These are phyloP conservation scores for Xylaria sp. DNA, from an alignment of 2,329 filamentous ascomycete species.

Conservation along the genomic window DNA sequence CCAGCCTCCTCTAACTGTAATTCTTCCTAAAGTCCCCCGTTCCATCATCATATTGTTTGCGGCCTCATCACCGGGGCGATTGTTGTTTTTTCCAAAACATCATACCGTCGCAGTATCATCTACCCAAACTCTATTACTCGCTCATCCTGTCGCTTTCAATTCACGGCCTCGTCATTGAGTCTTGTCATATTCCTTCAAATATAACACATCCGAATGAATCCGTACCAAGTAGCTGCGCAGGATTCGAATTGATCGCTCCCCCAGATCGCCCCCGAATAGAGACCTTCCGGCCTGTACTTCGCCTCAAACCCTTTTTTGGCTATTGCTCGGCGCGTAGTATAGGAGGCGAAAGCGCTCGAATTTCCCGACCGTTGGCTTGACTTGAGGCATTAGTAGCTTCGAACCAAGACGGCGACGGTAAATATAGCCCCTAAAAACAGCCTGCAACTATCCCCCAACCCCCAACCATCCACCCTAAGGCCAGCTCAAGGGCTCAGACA, in stretches of 20 bases:
- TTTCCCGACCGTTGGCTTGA: slow-evolving; percentile 1
- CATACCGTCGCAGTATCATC: slow-evolving; percentile 14
- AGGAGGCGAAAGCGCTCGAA: not conserved
- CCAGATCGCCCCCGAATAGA: slow-evolving; percentile 22
- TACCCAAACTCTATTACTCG: slow-evolving; percentile 2
- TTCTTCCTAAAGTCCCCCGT: slow-evolving; percentile 36
- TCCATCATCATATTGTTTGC: slow-evolving; percentile 28
- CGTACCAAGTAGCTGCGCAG: slow-evolving; percentile 21
- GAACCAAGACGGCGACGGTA: slow-evolving; percentile 18
- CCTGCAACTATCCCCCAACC: slow-evolving; percentile 1
- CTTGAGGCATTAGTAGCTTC: slow-evolving; percentile 2
- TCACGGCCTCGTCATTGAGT: slow-evolving; percentile 12
- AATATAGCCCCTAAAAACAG: not conserved
- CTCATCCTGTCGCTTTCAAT: slow-evolving; percentile 15
- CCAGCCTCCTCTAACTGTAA: slow-evolving; percentile 31
- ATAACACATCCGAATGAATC: slow-evolving; percentile 31
- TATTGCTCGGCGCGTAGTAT: slow-evolving; percentile 9
- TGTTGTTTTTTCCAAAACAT: slow-evolving; percentile 33
- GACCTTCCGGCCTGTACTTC: slow-evolving; percentile 9
- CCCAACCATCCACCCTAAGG: slow-evolving; percentile 3
- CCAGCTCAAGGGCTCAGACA: not conserved
- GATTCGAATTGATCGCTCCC: slow-evolving; percentile 19
- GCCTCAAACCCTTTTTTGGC: not conserved
- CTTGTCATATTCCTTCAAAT: slow-evolving; percentile 23
- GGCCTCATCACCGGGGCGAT: slow-evolving; percentile 33